These are phyloP conservation scores for Mrakia blollopis DNA, from an alignment of 768 basidiomycete genomes.

Conservation along the genomic window DNA sequence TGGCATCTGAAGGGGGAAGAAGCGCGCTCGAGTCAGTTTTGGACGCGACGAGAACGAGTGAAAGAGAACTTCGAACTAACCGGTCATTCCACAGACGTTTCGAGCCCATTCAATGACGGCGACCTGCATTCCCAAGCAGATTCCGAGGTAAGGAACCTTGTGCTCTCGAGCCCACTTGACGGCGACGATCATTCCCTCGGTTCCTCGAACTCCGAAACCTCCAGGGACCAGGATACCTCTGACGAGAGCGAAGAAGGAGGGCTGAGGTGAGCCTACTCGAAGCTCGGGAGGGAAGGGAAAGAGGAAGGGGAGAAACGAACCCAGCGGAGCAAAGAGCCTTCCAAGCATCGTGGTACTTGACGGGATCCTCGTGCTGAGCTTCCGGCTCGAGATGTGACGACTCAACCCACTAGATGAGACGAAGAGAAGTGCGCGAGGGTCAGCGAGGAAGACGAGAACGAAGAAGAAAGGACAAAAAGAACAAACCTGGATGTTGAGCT, in stretches of 20 bases:
- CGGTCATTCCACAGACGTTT: slow-evolving; percentile 65
- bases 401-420: slow-evolving; percentile 77
- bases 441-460: background rate
- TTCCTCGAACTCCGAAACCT: slow-evolving; percentile 88
- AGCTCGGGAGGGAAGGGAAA: slow-evolving; percentile 6
- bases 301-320: slow-evolving; percentile 50
- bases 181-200: slow-evolving; percentile 97
- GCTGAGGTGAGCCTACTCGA: background rate
- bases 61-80: slow-evolving; percentile 47
- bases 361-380: slow-evolving; percentile 71
- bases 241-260: background rate
- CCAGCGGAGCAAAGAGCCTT: slow-evolving; percentile 80
- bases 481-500: slow-evolving; percentile 70
- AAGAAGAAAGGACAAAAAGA: background rate
- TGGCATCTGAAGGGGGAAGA: slow-evolving; percentile 56
- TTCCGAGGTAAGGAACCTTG: slow-evolving; percentile 88
- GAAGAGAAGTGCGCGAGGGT: background rate
- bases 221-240: slow-evolving; percentile 97
- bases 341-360: slow-evolving; percentile 94
- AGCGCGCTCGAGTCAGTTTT: background rate
- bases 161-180: slow-evolving; percentile 95
- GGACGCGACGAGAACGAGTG: background rate
- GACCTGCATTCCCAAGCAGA: slow-evolving; percentile 96
- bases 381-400: slow-evolving; percentile 83
- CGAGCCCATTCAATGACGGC: slow-evolving; percentile 94